Evolutionary conservation across 2,329 filamentous ascomycete genomes (phyloP).

Genomic region (Zasmidium cellare): DNA sequence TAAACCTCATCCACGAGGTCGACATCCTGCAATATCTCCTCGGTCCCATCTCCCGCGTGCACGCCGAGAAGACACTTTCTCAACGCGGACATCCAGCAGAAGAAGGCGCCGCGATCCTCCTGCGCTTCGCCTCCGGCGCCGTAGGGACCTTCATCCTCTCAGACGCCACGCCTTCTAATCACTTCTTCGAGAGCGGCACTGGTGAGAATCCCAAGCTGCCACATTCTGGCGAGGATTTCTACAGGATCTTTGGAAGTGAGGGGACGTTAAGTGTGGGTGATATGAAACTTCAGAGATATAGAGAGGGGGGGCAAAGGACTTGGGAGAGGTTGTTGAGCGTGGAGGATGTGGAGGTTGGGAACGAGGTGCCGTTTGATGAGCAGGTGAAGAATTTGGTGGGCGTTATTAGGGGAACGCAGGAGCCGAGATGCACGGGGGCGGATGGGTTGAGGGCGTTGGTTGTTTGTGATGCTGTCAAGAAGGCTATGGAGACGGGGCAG

Average conservation of each 20-base stretch:
- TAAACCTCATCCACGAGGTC: conserved; percentile 63
- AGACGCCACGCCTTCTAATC: conserved; percentile 53
- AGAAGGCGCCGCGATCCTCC: conserved; percentile 56
- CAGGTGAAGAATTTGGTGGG: conserved; percentile 55
- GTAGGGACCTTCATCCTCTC: conserved; percentile 60
- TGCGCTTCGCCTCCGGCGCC: conserved; percentile 55
- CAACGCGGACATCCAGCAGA: conserved; percentile 53
- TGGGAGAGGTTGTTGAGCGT: conserved; percentile 43
- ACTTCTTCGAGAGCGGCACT: conserved; percentile 59
- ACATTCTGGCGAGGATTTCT: conserved; percentile 45
- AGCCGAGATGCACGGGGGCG: conserved; percentile 50
- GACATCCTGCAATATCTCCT: conserved; percentile 60
- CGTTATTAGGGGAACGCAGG: conserved; percentile 45
- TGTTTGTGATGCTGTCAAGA: conserved; percentile 54
- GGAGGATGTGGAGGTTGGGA: conserved; percentile 35
- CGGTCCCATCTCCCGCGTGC: conserved; percentile 53
- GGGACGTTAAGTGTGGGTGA: conserved; percentile 57
- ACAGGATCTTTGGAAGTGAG: conserved; percentile 56
- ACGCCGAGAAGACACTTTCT: conserved; percentile 49
- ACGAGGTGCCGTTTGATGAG: conserved; percentile 51
- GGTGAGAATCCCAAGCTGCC: conserved; percentile 60
- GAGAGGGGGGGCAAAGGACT: conserved; percentile 36
- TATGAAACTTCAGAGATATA: conserved; percentile 53
- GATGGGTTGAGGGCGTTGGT: conserved; percentile 54
- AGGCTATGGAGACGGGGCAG: conserved; percentile 41